phyloP scores from a whole-genome alignment of 192 early-diverging fungal species.

The Coemansia sp. region DNA sequence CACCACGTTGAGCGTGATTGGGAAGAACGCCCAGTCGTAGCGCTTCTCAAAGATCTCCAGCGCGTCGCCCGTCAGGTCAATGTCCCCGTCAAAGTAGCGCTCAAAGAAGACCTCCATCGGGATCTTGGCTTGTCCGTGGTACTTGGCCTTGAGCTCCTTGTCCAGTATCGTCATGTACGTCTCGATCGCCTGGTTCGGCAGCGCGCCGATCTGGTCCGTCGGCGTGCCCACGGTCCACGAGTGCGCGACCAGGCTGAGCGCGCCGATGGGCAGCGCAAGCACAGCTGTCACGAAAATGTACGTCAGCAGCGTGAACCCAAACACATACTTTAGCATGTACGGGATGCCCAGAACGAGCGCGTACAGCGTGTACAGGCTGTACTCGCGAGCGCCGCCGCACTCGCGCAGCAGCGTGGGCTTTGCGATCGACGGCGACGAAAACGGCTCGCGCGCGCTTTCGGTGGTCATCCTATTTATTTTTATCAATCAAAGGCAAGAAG shows the following conservation, averaged over 20 bases:
- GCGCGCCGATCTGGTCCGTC: constrained; percentile 60
- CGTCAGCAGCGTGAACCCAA: constrained; percentile 62
- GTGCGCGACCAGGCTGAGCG: constrained; percentile 63
- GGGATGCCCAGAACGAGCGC: constrained; percentile 65
- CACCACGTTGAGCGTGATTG: constrained; percentile 76
- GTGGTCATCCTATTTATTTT: neutral
- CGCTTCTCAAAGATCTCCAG: constrained; percentile 86
- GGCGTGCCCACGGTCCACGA: constrained; percentile 64
- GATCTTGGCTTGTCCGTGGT: constrained; percentile 80
- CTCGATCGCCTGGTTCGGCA: constrained; percentile 81
- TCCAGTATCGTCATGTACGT: constrained; percentile 91
- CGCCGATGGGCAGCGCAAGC: constrained; percentile 73
- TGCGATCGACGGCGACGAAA: constrained; percentile 40
- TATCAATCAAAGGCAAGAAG: neutral
- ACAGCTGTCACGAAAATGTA: constrained; percentile 62
- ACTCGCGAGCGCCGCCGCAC: constrained; percentile 80
- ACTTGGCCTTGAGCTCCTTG: constrained; percentile 66
- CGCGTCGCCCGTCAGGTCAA: constrained; percentile 87
- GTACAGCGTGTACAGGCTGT: constrained; percentile 70
- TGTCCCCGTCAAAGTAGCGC: constrained; percentile 93
- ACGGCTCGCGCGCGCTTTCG: constrained; percentile 11
- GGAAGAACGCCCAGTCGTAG: constrained; percentile 93
- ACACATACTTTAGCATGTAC: constrained; percentile 58
- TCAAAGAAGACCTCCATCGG: constrained; percentile 99
- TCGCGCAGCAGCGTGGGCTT: constrained; percentile 64